phyloP scores from a whole-genome alignment of 1,139 yeast species.

The Pneumocystis murina region DNA sequence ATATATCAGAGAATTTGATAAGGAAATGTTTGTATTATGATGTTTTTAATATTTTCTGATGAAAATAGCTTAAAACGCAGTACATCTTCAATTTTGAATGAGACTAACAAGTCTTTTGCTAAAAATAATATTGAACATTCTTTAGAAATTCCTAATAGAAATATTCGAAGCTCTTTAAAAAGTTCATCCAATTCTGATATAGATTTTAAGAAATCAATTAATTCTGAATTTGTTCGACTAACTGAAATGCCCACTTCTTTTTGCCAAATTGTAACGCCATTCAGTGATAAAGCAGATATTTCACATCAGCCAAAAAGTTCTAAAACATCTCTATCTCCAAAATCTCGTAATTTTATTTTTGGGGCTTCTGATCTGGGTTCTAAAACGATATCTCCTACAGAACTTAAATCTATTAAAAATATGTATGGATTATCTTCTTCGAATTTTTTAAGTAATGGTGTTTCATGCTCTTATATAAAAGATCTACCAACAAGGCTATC shows the following conservation, averaged over 20 bases:
- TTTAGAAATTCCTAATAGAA: not conserved
- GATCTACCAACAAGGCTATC: not conserved
- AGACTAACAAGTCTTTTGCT: not conserved
- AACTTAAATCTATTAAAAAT: not conserved
- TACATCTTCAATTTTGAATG: not conserved
- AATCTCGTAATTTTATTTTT: not conserved
- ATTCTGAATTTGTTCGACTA: not conserved
- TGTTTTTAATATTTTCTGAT: not conserved
- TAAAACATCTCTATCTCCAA: not conserved
- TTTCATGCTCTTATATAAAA: not conserved
- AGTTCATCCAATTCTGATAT: not conserved
- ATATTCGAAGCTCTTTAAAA: not conserved
- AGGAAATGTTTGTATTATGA: not conserved
- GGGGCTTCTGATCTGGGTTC: not conserved
- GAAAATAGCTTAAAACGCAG: not conserved
- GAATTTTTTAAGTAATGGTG: not conserved
- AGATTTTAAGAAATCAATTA: not conserved
- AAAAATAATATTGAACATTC: not conserved
- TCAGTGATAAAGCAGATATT: not conserved
- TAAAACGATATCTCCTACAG: not conserved
- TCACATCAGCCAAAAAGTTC: not conserved
- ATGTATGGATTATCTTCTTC: not conserved
- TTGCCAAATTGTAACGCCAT: not conserved
- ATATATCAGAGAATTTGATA: not conserved
- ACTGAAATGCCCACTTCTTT: not conserved